Base-by-base conservation (phyloP, 73 alveolate genomes). In the Stentor roeselii region DNA sequence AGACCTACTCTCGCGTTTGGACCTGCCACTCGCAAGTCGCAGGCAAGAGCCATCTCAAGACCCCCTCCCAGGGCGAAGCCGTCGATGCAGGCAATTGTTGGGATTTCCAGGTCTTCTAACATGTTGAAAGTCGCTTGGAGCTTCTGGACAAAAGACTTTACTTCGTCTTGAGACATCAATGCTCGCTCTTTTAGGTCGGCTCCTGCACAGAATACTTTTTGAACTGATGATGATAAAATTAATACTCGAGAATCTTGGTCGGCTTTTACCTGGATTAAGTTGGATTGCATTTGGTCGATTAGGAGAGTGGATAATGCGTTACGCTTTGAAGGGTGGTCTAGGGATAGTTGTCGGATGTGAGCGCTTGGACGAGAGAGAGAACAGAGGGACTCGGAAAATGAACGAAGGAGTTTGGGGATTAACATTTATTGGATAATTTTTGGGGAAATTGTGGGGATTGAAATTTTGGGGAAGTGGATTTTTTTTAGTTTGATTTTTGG, bases 41-140 rank as follows among this genome's bases (percentile, higher is more conserved):
- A 85, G 37, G 98, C 88, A 82, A 97, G 83, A 27, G 99, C 98
- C 15, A 98, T 80, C 86, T 98, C 99, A 30, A 94, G 86, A 14
- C 99, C 99, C 3, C 99, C 99, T 61, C 99, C 99, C 3, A 97
- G 89, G 0, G 99, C 97, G 42, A 92, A 92, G 3, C 99, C 99
- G 83, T 97, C 95, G 36, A 97, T 85, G 11, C 96, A 93, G 0
- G 97, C 95, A 27, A 97, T 97, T 2, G 97, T 90, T 11, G 99
- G 99, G 61, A 92, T 90, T 27, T 93, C 89, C 50, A 95, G 83
- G 36, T 85, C 83, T 37, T 94, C 95, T 38, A 96, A 67, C 76
- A 78, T 87, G 60, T 88, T 78, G 82, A 95, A 93, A 31, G 93
- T 78, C 32, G 83, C 85, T 78, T 94, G 88, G 78, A 96, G 90